A percentile compares a stretch with the other conserved stretches of the same genome.
Evolutionary conservation across 129 eudicot genomes (phyloP).

Genomic region (Daucus carota): DH1_v3.0 NC_030381.2:50310501-50311000

Average conservation of each 20-base stretch:
- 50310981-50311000: constrained; percentile 38
- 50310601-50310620: constrained; percentile 56
- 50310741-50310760: constrained; percentile 80
- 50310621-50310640: constrained; percentile 52
- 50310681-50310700: constrained; percentile 87
- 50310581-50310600: constrained; percentile 62
- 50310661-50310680: constrained; percentile 72
- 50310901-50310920: constrained; percentile 58
- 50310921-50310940: constrained; percentile 27
- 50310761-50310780: constrained; percentile 84
- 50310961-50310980: constrained; percentile 45
- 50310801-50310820: constrained; percentile 45
- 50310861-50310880: constrained; percentile 81
- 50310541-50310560: constrained; percentile 70
- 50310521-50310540: constrained; percentile 95
- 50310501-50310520: constrained; percentile 75
- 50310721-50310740: constrained; percentile 49
- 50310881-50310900: constrained; percentile 48
- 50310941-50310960: constrained; percentile 62
- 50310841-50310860: constrained; percentile 21
- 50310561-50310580: constrained; percentile 17
- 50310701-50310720: constrained; percentile 68
- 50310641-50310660: constrained; percentile 71
- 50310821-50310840: constrained; percentile 23
- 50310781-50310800: constrained; percentile 72